Conservation (phyloP, 1,284 basidiomycete genomes). For the Schizopora paradoxa region DNA sequence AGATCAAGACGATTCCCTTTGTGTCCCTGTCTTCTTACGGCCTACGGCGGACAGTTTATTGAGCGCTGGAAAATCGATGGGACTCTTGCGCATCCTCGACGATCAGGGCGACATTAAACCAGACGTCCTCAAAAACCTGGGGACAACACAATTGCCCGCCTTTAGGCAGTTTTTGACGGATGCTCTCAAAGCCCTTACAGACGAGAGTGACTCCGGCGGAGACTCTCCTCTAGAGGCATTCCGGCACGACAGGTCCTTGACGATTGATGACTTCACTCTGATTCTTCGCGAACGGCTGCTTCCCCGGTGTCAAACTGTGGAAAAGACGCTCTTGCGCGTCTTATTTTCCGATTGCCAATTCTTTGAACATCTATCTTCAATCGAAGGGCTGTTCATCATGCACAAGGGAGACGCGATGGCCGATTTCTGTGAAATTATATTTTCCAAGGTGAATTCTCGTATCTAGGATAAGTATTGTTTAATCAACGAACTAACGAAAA, state of each 20-base stretch:
- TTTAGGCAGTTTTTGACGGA: no score
- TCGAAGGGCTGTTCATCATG: constrained; percentile 75
- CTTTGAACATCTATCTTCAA: constrained; percentile 60
- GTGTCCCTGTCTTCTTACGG: constrained; percentile 56
- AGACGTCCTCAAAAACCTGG: not conserved
- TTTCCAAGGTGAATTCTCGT: constrained; percentile 53
- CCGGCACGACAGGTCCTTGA: no score
- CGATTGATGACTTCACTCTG: constrained; percentile 40
- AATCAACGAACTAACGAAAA: not conserved
- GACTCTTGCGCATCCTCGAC: constrained; percentile 25
- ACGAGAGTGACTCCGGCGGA: no score
- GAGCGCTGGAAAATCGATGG: constrained; percentile 74
- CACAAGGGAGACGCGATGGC: constrained; percentile 65
- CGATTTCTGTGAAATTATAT: constrained; percentile 66
- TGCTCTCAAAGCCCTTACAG: no score
- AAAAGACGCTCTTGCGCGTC: constrained; percentile 51
- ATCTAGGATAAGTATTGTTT: not conserved
- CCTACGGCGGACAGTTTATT: constrained; percentile 56
- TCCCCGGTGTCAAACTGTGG: constrained; percentile 51
- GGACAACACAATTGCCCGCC: not conserved
- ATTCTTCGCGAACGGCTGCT: constrained; percentile 59
- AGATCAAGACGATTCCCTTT: constrained; percentile 26
- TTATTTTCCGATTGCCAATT: constrained; percentile 69
- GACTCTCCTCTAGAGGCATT: no score
- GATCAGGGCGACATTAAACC: not conserved